Evolutionary conservation across 108 stramenopile genomes (phyloP).

Genomic region (Cyclotella choctawhatcheeana): DNA sequence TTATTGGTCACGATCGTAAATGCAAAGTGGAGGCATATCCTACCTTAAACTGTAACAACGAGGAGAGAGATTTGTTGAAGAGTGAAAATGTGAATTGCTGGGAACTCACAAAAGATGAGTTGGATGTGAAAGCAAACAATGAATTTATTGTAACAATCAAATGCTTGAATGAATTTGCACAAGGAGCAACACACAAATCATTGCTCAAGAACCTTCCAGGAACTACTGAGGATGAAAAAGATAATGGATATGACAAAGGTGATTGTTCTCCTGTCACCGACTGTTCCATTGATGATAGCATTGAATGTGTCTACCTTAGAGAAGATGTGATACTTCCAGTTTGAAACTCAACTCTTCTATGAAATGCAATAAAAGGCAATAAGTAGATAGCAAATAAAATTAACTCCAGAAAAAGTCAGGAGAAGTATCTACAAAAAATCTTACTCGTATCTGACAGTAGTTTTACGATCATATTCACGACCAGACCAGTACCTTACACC

Average conservation of each 20-base stretch:
- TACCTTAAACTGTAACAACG: not conserved
- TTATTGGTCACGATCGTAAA: not conserved
- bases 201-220: not conserved
- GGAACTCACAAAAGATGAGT: constrained; percentile 1
- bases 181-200: not conserved
- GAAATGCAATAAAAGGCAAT: too few relatives aligned
- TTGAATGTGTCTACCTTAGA: not conserved
- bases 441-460: too few relatives aligned
- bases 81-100: not conserved
- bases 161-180: not conserved
- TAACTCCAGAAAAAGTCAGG: too few relatives aligned
- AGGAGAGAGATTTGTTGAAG: not conserved
- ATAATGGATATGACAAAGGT: not conserved
- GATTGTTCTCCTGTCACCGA: not conserved
- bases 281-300: not conserved
- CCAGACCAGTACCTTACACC: too few relatives aligned
- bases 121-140: constrained; percentile 9
- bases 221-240: not conserved
- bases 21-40: not conserved
- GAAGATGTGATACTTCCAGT: not conserved
- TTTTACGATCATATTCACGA: too few relatives aligned
- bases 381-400: too few relatives aligned
- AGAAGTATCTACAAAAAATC: too few relatives aligned
- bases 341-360: not conserved
- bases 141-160: not conserved